These are phyloP conservation scores for Lactarius evosmus DNA, from an alignment of 768 basidiomycete species.

Conservation along the genomic window DNA sequence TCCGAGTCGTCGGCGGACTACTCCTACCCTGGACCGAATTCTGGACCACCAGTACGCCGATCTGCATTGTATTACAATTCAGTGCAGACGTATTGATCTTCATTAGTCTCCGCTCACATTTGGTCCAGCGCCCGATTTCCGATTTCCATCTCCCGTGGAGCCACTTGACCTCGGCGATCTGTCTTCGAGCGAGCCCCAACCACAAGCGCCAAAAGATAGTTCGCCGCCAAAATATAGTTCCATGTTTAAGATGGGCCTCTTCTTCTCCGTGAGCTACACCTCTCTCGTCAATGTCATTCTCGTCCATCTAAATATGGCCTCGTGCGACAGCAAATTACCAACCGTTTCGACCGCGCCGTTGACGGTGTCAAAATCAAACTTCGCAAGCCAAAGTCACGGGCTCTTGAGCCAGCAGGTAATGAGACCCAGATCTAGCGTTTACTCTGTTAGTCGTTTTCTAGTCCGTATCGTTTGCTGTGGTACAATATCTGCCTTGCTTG, in stretches of 20 bases:
- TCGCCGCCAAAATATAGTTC: constrained; percentile 1
- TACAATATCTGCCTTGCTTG: constrained; percentile 2
- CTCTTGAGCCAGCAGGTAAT: not conserved
- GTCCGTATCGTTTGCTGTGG: not conserved
- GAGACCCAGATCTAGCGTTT: not conserved
- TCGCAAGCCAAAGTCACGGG: constrained; percentile 9
- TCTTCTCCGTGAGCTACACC: not conserved
- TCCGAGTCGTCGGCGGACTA: constrained; percentile 13
- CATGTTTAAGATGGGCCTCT: constrained; percentile 5
- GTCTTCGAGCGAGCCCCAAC: not conserved
- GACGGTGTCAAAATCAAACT: constrained; percentile 17
- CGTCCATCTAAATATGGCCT: not conserved
- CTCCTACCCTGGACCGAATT: not conserved
- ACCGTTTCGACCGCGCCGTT: constrained; percentile 4
- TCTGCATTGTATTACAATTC: not conserved
- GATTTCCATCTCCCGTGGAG: not conserved
- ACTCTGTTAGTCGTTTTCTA: not conserved
- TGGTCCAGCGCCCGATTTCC: not conserved
- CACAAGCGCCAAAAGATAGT: not conserved
- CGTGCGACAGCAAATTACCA: constrained; percentile 6
- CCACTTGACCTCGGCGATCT: not conserved
- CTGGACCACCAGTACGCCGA: constrained; percentile 5
- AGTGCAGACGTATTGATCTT: not conserved
- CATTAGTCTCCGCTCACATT: constrained; percentile 20
- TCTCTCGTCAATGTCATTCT: not conserved